These are phyloP conservation scores for Saprolegnia parasitica DNA, from an alignment of 352 stramenopile species.

Conservation along the genomic window DNA sequence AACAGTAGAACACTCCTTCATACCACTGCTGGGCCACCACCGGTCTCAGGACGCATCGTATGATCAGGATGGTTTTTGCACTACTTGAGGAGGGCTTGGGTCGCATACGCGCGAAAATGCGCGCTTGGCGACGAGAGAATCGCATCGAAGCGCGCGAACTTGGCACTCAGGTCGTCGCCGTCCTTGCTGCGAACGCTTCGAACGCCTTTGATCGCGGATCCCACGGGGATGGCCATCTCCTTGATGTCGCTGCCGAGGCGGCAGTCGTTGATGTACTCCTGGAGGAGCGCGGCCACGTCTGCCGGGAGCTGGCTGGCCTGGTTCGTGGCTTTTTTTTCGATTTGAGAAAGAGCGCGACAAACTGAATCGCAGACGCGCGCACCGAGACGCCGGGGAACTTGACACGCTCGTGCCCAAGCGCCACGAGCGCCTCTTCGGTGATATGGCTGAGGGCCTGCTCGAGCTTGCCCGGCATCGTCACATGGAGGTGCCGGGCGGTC, in stretches of 20 bases:
- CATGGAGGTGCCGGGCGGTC: not conserved
- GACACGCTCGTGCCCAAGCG: constrained; percentile 9
- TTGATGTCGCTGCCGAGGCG: constrained; percentile 21
- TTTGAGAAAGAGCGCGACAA: constrained; percentile 17
- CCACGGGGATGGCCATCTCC: constrained; percentile 11
- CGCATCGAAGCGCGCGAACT: constrained; percentile 13
- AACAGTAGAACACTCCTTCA: too few species aligned
- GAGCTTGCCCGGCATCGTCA: constrained; percentile 18
- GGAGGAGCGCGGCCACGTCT: constrained; percentile 1
- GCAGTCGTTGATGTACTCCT: constrained; percentile 15
- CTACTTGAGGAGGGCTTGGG: constrained; percentile 11
- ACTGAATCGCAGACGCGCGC: constrained; percentile 11
- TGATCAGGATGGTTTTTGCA: not conserved
- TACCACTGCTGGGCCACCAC: too few species aligned
- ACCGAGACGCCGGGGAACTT: constrained; percentile 10
- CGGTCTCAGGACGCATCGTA: too few species aligned
- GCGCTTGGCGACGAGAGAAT: not conserved
- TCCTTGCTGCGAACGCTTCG: constrained; percentile 20
- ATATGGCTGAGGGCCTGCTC: constrained; percentile 6
- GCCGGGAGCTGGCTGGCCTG: not conserved
- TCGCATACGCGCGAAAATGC: constrained; percentile 14
- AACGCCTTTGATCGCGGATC: constrained; percentile 14
- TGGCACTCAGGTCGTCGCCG: not conserved
- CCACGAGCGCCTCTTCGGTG: constrained; percentile 21
- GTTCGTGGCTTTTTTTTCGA: constrained; percentile 19